Base-by-base conservation (phyloP, 2,329 filamentous ascomycete species). In the Tolypocladium album region DNA sequence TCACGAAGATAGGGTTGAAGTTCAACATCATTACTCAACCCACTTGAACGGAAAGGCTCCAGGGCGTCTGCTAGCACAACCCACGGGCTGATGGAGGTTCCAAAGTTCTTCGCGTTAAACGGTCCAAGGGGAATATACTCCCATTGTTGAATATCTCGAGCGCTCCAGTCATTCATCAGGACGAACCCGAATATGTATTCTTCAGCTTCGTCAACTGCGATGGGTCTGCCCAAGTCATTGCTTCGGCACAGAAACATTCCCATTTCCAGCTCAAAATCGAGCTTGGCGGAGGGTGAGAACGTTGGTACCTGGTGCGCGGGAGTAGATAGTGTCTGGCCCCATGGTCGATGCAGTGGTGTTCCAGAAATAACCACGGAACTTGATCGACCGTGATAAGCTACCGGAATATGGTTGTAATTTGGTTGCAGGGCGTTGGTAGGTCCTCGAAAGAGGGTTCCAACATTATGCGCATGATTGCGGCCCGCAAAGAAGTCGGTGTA, bases 401-500 rank as follows among this genome's bases (percentile, higher is more conserved):
- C 88, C 0, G 90, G 90, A 0, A 94, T 76, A 66, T 92, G 87
- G 57, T 82, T 88, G 72, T 93, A 94, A 70, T 93, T 93, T 13
- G 88, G 87, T 70, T 92, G 88, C n/a, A 94, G 77, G 0, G 89
- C 88, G 65, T 92, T 90, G 22, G 82, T 80, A 0, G 87, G 81
- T 0, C 88, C 89, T 39, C 90, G 84, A 74, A 93, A 91, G 34
- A 92, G 79, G 1, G 84, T 81, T 2, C 88, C 89, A 9, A 89
- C 79, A 64, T 75, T 75, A 76, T 85, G 88, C 4, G 90, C 90
- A 72, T 94, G 90, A 68, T 92, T 87, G 66, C 87, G 76, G 53
- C 90, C 89, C 12, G 88, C 90, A 69, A 90, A 94, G 75, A 94
- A 94, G 69, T 94, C 90, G 1, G 89, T 90, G 70, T 93, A 93